Evolutionary conservation across 2,329 filamentous ascomycete species (phyloP), one percentile per base, ranked within the genome.

Genomic region (Microdochium bolleyi): DNA sequence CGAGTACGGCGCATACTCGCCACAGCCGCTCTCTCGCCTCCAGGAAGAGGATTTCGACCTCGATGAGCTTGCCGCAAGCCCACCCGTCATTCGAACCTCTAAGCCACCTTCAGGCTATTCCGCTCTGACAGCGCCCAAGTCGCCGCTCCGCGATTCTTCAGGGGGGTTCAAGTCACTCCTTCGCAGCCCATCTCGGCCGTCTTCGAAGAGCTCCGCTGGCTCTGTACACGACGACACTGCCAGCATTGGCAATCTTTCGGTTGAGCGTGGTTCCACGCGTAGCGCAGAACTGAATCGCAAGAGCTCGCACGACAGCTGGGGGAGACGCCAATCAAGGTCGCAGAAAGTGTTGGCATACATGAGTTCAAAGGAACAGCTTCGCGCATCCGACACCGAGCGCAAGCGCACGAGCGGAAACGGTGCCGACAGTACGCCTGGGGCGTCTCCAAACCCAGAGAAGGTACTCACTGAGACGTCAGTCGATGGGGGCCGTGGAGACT

Each of bases 31-130:
- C 30, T 75, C 76, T 51, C 74, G 80, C 19, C 62, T 76, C 13
- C 63, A 73, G 48, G 73, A 79, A 49, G 73, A 77, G 34, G 65
- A 70, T 54, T 60, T 73, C 5, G 73, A 77, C 11, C 68, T 84
- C 57, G 78, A 84, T 69, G 79, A 85, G 52, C 70, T 84, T 48
- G 77, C 83, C 27, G 82, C 83, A 22, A 73, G 74, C 49, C 73
- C 89, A 13, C 90, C 91, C 19, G 80, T 92, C 52, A 80, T 95
- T 60, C 85, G 87, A 57, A 95, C 92, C 30, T 82, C 89, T 30
- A 92, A 92, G 67, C 87, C 85, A 8, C 88, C 88, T 0, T 89
- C 87, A 50, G 88, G 88, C 52, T 82, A 84, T 61, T 91, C 88
- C 24, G 72, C 84, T 19, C 70, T 88, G 51, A 90, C 86, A n/a